Conservation (phyloP, 805 yeast genomes). For the Kodamaea hsintzibuensis region DNA sequence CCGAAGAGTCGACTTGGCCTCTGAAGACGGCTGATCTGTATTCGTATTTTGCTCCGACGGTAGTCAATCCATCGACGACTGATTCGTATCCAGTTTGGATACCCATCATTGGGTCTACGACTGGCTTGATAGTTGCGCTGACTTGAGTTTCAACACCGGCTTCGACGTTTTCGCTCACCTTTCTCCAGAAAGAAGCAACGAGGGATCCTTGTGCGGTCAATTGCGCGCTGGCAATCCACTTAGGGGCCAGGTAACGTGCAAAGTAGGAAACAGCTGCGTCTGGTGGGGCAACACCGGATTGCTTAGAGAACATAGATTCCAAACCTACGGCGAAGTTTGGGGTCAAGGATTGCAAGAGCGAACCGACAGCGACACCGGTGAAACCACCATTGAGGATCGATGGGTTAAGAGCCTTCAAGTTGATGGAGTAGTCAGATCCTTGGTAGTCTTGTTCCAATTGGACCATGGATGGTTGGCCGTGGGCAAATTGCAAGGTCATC, state of each 20-base stretch:
- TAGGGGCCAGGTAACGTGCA: slow-evolving; percentile 81
- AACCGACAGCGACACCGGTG: slow-evolving; percentile 91
- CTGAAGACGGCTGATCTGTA: slow-evolving; percentile 95
- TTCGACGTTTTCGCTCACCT: slow-evolving; percentile 88
- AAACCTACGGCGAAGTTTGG: slow-evolving; percentile 84
- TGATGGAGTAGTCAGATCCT: slow-evolving; percentile 84
- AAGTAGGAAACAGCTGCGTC: slow-evolving; percentile 89
- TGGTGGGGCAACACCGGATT: slow-evolving; percentile 66
- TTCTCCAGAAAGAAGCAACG: slow-evolving; percentile 90
- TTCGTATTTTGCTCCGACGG: slow-evolving; percentile 96
- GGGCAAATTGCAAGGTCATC: slow-evolving; percentile 83
- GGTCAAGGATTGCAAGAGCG: slow-evolving; percentile 86
- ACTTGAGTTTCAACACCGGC: slow-evolving; percentile 89
- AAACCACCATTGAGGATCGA: slow-evolving; percentile 70
- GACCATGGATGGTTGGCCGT: slow-evolving; percentile 88
- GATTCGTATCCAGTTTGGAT: slow-evolving; percentile 82
- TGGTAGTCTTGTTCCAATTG: slow-evolving; percentile 96
- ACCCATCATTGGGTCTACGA: slow-evolving; percentile 73
- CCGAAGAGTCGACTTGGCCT: slow-evolving; percentile 89
- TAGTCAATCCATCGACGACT: slow-evolving; percentile 85
- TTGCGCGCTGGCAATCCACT: slow-evolving; percentile 92
- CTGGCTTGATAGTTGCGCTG: slow-evolving; percentile 73
- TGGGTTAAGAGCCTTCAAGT: slow-evolving; percentile 91
- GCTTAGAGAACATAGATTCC: slow-evolving; percentile 86
- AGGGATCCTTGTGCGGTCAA: slow-evolving; percentile 90